Evolutionary conservation across 352 stramenopile species (phyloP), one percentile per base, ranked within the genome.

Genomic region (Phytophthora hybrid): DNA sequence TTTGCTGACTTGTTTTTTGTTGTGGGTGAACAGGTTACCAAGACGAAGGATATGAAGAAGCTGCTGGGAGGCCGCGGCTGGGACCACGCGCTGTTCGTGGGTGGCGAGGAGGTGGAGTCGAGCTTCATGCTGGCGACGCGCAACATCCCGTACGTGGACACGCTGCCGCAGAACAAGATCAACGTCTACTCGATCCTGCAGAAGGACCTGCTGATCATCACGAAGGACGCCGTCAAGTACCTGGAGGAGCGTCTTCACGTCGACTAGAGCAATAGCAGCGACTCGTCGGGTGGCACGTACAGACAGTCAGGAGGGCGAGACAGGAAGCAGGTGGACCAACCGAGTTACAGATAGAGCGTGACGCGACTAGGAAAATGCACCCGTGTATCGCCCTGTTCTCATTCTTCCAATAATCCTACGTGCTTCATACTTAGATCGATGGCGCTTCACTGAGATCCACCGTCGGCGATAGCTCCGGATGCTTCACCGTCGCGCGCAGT

Each of bases 161-260:
- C 87, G 65, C 76, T 97, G 49, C 80, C 87, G 76, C 85, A 95
- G 82, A 80, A 93, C 78, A 94, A 95, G 85, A 89, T 97, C 79
- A 97, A 95, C 76, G 88, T 95, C 46, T 97, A 97, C 84, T 94
- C 90, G 75, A 95, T 97, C 78, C 65, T 97, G 76, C 86, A 97
- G 71, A 94, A 94, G 81, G 90, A 97, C 69, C 66, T 97, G 72
- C 77, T 97, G 49, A 85, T 97, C 66, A 85, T 95, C 74, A 95
- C 90, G 32, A 88, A 88, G 62, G 89, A 95, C 66, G 86, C 90
- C 31, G 87, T 93, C 77, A 95, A 95, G 86, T 96, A 96, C 78
- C 81, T 96, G 47, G 90, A 96, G 75, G 82, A 95, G 54, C 87
- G 90, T 74, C 82, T 96, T 71, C 87, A 94, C 81, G 81, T 90